Evolutionary conservation across 116 monocot species (phyloP).

Genomic region (Trichopus zeylanicus): DNA sequence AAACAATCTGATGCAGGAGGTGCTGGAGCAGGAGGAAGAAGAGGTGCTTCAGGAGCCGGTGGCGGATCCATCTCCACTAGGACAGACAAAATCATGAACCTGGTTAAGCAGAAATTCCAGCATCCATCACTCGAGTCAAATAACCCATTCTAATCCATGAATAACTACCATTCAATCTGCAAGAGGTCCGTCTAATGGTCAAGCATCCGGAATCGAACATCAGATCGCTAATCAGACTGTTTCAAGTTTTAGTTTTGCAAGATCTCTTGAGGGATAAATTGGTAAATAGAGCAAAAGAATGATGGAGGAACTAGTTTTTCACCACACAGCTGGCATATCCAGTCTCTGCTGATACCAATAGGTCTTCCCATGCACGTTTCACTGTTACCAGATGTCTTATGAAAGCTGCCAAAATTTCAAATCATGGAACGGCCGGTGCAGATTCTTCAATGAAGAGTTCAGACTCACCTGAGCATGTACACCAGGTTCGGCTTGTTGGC

Average conservation of each 20-base stretch:
- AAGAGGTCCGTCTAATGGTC: background rate
- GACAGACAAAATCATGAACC: background rate
- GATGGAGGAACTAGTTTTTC: too few species aligned
- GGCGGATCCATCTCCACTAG: background rate
- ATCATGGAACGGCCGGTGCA: background rate
- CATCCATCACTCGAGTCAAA: background rate
- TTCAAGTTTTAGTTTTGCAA: too few species aligned
- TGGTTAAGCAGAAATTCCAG: background rate
- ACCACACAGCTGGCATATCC: too few species aligned
- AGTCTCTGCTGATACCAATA: too few species aligned
- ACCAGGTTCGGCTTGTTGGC: background rate
- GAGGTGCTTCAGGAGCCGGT: background rate
- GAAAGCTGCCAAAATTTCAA: too few species aligned
- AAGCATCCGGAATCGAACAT: background rate
- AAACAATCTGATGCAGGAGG: background rate
- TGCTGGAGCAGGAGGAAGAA: conserved; percentile 2
- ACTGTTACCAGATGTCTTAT: too few species aligned
- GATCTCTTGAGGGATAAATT: too few species aligned
- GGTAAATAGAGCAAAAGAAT: too few species aligned
- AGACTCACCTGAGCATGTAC: background rate
- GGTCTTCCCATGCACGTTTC: too few species aligned
- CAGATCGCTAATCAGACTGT: background rate
- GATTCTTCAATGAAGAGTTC: too few species aligned
- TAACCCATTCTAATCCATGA: background rate
- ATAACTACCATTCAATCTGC: background rate